These are phyloP conservation scores for Wallacemonas collosoma DNA, from an alignment of 208 protist species.

Conservation along the genomic window DNA sequence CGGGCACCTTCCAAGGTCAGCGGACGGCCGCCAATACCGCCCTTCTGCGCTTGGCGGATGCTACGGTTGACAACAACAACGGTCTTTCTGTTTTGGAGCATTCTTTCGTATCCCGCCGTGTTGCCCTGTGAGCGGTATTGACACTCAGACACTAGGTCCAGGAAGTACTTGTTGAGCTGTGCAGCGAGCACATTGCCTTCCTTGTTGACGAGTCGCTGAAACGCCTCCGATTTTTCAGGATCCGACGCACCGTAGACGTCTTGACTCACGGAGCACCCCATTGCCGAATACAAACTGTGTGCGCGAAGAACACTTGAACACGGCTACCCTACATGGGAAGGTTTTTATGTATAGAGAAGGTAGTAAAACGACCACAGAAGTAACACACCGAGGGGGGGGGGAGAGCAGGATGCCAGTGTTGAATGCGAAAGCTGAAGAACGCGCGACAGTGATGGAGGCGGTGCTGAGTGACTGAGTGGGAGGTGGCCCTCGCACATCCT, in stretches of 20 bases:
- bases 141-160: slow-evolving; percentile 23
- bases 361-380: no score
- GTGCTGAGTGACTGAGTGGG: no score
- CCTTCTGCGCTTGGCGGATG: slow-evolving; percentile 12
- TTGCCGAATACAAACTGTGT: neutral
- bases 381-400: no score
- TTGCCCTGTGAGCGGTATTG: slow-evolving; percentile 30
- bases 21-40: slow-evolving; percentile 23
- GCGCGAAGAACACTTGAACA: neutral
- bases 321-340: no score
- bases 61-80: slow-evolving; percentile 22
- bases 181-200: slow-evolving; percentile 25
- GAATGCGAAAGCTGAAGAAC: no score
- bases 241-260: slow-evolving; percentile 23
- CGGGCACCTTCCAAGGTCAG: slow-evolving; percentile 22
- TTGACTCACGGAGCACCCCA: slow-evolving; percentile 22
- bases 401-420: no score
- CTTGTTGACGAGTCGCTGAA: slow-evolving; percentile 14
- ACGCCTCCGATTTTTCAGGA: slow-evolving; percentile 21
- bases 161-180: slow-evolving; percentile 25
- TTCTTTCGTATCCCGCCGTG: slow-evolving; percentile 21
- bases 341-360: neutral
- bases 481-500: no score
- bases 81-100: slow-evolving; percentile 20
- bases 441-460: no score